Conservation (phyloP, 306 rosid species). For the Sechiopsis laciniata region DNA sequence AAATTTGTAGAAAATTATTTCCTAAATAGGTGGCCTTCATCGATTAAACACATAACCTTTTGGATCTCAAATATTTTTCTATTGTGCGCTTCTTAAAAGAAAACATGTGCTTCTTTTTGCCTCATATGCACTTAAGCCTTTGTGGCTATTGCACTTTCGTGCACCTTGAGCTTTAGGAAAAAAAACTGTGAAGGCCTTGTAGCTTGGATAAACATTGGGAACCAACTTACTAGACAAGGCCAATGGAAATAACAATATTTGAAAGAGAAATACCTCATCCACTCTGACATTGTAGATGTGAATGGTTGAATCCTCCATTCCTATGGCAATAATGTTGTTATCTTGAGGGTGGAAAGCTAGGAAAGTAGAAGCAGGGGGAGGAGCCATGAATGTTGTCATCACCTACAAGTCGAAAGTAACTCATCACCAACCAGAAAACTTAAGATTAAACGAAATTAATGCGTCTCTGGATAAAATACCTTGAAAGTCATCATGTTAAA, state of each 20-base stretch:
- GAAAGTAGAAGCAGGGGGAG: constrained; percentile 75
- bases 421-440: constrained; percentile 21
- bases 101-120: too few relatives aligned
- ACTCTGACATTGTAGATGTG: constrained; percentile 69
- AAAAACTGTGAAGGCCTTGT: not conserved
- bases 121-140: too few relatives aligned
- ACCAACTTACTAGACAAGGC: not conserved
- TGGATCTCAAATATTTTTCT: not conserved
- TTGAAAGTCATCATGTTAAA: constrained; percentile 80
- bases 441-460: constrained; percentile 18
- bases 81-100: not conserved
- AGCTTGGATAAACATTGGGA: not conserved
- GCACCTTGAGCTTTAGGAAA: not conserved
- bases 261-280: constrained; percentile 54
- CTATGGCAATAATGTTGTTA: constrained; percentile 88
- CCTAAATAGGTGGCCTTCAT: too few relatives aligned
- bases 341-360: constrained; percentile 80
- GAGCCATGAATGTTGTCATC: constrained; percentile 74
- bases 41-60: too few relatives aligned
- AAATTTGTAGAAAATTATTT: too few relatives aligned
- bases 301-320: constrained; percentile 87
- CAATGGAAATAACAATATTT: constrained; percentile 6
- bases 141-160: not conserved
- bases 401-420: constrained; percentile 44
- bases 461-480: constrained; percentile 33